Evolutionary conservation across 495 filamentous ascomycete genomes (phyloP).

Genomic region (Neurospora terricola): DNA sequence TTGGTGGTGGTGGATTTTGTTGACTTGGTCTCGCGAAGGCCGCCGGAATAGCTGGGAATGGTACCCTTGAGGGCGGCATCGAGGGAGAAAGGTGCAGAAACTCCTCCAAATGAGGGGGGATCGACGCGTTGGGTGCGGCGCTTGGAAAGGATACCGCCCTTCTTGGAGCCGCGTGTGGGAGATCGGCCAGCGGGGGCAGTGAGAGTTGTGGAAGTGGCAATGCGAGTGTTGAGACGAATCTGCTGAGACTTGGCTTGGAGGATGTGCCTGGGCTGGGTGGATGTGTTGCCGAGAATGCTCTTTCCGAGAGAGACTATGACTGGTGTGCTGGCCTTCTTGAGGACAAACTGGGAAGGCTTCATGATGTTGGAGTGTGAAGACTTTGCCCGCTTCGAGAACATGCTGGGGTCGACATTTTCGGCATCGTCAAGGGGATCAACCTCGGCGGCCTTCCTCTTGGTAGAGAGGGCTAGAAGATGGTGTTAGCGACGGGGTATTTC

Average conservation of each 20-base stretch:
- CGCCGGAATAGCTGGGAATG: constrained; percentile 43
- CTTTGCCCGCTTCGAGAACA: constrained; percentile 63
- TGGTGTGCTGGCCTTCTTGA: constrained; percentile 29
- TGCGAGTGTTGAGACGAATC: constrained; percentile 30
- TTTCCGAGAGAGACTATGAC: constrained; percentile 14
- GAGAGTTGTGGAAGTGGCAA: constrained; percentile 33
- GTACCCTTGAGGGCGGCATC: constrained; percentile 66
- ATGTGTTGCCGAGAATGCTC: constrained; percentile 19
- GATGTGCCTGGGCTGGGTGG: constrained; percentile 24
- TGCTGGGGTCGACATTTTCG: constrained; percentile 73
- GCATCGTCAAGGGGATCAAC: constrained; percentile 45
- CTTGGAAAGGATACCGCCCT: constrained; percentile 50
- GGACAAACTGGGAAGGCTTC: constrained; percentile 35
- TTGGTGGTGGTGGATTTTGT: constrained; percentile 1
- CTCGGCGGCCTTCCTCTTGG: constrained; percentile 38
- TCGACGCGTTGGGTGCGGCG: constrained; percentile 53
- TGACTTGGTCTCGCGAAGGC: constrained; percentile 12
- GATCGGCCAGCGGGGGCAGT: constrained; percentile 54
- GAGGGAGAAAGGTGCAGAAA: constrained; percentile 58
- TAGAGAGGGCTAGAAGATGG: constrained; percentile 24
- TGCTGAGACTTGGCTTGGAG: constrained; percentile 39
- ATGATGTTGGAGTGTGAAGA: constrained; percentile 38
- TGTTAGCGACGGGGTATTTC: constrained; percentile 3
- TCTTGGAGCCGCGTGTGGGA: constrained; percentile 39
- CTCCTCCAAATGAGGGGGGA: constrained; percentile 38